These are phyloP conservation scores for Backusella westeae DNA, from an alignment of 192 early-diverging fungal genomes.

Conservation along the genomic window DNA sequence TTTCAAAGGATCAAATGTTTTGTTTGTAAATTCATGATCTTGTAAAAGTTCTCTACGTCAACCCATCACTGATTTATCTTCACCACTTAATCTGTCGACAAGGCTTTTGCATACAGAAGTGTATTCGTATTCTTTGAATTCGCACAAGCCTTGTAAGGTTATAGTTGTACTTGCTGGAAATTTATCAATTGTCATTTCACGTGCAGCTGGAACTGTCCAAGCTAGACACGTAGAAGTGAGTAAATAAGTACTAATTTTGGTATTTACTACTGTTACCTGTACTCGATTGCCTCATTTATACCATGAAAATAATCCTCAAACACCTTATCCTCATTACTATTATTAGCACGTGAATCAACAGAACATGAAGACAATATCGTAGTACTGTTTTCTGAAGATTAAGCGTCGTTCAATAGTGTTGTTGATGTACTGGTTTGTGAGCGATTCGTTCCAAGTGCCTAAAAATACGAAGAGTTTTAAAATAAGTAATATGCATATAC, in stretches of 20 bases:
- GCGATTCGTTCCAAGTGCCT: constrained; percentile 17
- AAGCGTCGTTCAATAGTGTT: constrained; percentile 12
- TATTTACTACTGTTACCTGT: constrained; percentile 18
- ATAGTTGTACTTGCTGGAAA: constrained; percentile 18
- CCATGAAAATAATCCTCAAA: constrained; percentile 7
- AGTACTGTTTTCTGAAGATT: constrained; percentile 16
- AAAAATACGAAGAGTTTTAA: constrained; percentile 23
- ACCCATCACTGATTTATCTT: constrained; percentile 13
- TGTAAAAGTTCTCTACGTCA: constrained; percentile 14
- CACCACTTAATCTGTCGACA: constrained; percentile 14
- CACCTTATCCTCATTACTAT: not conserved
- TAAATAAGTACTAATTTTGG: constrained; percentile 18
- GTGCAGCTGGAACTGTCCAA: constrained; percentile 18
- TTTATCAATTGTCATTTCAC: constrained; percentile 19
- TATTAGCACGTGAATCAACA: constrained; percentile 12
- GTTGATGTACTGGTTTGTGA: constrained; percentile 16
- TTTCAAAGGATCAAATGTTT: constrained; percentile 15
- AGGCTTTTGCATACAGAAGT: constrained; percentile 12
- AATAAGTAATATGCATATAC: constrained; percentile 19
- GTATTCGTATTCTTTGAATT: constrained; percentile 19
- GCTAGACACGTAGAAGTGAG: constrained; percentile 12
- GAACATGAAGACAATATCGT: constrained; percentile 3
- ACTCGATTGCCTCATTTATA: constrained; percentile 19
- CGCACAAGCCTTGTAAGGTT: constrained; percentile 18
- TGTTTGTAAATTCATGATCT: constrained; percentile 15